Conservation (phyloP, 2,329 filamentous ascomycete species). For the Aspergillus novofumigatus region DNA sequence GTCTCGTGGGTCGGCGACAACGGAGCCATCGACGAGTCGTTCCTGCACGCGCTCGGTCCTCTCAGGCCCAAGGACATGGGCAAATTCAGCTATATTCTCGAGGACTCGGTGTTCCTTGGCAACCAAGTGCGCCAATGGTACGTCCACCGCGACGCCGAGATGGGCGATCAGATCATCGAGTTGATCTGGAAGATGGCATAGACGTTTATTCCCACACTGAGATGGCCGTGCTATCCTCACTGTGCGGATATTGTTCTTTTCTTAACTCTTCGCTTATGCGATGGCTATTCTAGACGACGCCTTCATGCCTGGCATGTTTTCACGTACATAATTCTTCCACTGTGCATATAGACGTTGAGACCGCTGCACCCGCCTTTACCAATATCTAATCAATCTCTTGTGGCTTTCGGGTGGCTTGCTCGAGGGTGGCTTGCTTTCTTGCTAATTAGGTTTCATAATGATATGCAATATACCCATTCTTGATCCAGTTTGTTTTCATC, state of each 20-base stretch:
- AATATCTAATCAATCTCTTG: background rate
- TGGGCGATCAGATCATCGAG: constrained; percentile 39
- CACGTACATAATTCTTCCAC: background rate
- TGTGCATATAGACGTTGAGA: background rate
- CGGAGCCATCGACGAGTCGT: constrained; percentile 40
- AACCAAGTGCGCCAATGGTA: constrained; percentile 54
- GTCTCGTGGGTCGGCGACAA: constrained; percentile 51
- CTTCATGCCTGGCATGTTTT: background rate
- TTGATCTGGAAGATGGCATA: constrained; percentile 32
- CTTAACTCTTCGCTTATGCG: background rate
- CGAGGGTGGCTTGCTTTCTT: background rate
- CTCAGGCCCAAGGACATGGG: constrained; percentile 41
- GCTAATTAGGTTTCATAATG: background rate
- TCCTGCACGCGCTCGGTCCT: constrained; percentile 53
- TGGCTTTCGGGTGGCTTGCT: background rate
- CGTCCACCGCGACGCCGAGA: constrained; percentile 42
- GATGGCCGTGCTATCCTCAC: background rate
- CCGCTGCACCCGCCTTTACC: background rate
- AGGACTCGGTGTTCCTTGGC: constrained; percentile 42
- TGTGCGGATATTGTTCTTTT: background rate
- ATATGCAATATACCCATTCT: background rate
- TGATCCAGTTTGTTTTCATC: background rate
- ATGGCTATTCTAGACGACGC: background rate
- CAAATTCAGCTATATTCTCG: constrained; percentile 52
- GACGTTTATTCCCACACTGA: background rate